Conservation (phyloP, 1,284 basidiomycete genomes). For the Ceratobasidium sp. region DNA sequence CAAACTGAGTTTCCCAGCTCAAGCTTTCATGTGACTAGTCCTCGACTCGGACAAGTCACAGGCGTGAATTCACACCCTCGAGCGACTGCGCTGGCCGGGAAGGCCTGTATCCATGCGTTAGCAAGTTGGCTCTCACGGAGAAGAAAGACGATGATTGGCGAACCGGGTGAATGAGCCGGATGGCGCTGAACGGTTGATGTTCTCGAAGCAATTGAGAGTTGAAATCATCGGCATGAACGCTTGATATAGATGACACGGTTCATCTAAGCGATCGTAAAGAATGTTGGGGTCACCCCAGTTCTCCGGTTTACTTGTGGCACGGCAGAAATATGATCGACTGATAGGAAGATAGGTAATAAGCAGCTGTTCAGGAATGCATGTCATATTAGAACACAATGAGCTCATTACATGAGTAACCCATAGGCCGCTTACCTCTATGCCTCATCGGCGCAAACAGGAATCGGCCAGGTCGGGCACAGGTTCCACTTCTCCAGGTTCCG, state of each 20-base stretch:
- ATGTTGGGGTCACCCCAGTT: background rate
- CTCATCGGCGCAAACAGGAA: background rate
- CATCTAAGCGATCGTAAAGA: background rate
- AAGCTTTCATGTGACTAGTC: background rate
- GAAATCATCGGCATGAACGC: slow-evolving; percentile 16
- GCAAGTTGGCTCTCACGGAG: background rate
- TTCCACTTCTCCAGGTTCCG: background rate
- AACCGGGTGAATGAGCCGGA: slow-evolving; percentile 24
- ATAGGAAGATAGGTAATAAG: background rate
- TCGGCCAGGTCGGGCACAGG: slow-evolving; percentile 10
- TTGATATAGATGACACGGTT: background rate
- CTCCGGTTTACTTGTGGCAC: slow-evolving; percentile 1
- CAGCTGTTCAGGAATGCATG: background rate
- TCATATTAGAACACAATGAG: background rate
- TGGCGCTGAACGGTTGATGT: background rate
- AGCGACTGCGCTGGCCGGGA: background rate
- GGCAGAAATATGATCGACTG: background rate
- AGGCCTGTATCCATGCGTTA: slow-evolving; percentile 17
- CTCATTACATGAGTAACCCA: background rate
- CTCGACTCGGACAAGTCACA: background rate
- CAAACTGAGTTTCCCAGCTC: background rate
- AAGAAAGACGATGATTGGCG: slow-evolving; percentile 15
- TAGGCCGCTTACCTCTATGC: slow-evolving; percentile 2
- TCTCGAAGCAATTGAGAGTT: background rate
- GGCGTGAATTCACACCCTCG: background rate